Percentiles rank a stretch among this genome's conserved stretches.
phyloP scores from a whole-genome alignment of 495 filamentous ascomycete genomes.

The Neurospora terricola region DNA sequence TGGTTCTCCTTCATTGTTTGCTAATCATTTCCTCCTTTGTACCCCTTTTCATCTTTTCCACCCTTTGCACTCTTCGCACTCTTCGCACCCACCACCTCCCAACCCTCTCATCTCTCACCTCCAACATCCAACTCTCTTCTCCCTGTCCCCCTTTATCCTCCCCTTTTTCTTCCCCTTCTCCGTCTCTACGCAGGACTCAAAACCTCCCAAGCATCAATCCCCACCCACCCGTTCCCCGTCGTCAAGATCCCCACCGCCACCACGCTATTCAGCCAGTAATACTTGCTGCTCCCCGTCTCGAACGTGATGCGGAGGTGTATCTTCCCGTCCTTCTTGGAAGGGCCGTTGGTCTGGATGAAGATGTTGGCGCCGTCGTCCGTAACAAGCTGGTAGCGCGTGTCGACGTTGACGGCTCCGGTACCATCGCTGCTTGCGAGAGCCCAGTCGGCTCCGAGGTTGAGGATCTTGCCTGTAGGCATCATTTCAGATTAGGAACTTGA shows the following conservation, averaged over 20 bases:
- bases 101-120: no score
- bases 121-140: no score
- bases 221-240: slow-evolving; percentile 1
- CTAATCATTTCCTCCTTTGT: no score
- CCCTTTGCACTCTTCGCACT: no score
- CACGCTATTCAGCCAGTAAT: slow-evolving; percentile 22
- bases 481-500: no score
- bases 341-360: slow-evolving; percentile 19
- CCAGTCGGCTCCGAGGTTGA: slow-evolving; percentile 23
- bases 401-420: slow-evolving; percentile 10
- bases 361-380: slow-evolving; percentile 23
- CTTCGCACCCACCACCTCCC: no score
- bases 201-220: slow-evolving; percentile 21
- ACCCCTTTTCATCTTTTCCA: no score
- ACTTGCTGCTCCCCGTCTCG: slow-evolving; percentile 18
- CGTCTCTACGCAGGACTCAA: slow-evolving; percentile 1
- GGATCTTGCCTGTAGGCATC: slow-evolving; percentile 14
- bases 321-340: slow-evolving; percentile 14
- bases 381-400: slow-evolving; percentile 21
- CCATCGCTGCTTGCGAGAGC: slow-evolving; percentile 9
- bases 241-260: slow-evolving; percentile 16
- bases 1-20: no score
- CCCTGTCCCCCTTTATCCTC: neutral
- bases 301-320: slow-evolving; percentile 17
- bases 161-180: neutral